Evolutionary conservation across 1,284 basidiomycete species (phyloP), one percentile per base, ranked within the genome.

Genomic region (Hemileia vastatrix): DNA sequence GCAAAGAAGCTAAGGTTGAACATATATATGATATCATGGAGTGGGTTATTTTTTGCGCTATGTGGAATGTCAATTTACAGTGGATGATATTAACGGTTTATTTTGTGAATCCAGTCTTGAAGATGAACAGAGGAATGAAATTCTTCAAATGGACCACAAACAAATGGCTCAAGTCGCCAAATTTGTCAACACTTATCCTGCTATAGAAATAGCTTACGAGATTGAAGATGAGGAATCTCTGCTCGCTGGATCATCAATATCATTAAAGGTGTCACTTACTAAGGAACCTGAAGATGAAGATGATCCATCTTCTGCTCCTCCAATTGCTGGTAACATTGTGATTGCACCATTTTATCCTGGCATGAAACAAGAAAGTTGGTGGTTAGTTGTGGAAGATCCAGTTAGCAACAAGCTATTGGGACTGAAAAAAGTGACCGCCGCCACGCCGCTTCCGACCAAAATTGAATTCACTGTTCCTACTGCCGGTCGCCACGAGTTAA

Each of bases 21-120:
- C 87, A 86, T 1, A 90, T 96, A 0, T 94, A 95, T 75, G 93
- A 96, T 75, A 83, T 95, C 67, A 94, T 94, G 88, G 92, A 96
- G 77, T 63, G 6, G 32, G 61, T 63, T 4, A n/a, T 44, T 18
- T 6, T 13, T 36, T 8, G 32, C 13, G 27, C 13, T 31, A 6
- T 4, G 19, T 24, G n/a, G 18, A 36, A 18, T 36, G 24, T 31
- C 31, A 36, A 49, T 9, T 49, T 49, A 18, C 13, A 49, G 8
- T 13, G 6, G 11, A 9, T 49, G 9, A 8, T 6, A 11, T 21
- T 21, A 24, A 23, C 27, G 19, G 8, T 52, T 23, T 18, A 5
- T 18, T 40, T 19, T 36, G 6, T 18, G 9, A 18, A 1, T 56
- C n/a, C 19, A 63, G 61, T 40, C 85, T 95, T 83, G 92, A 95